These are phyloP conservation scores for Aspergillus fructus DNA, from an alignment of 2,329 filamentous ascomycete genomes.

Conservation along the genomic window DNA sequence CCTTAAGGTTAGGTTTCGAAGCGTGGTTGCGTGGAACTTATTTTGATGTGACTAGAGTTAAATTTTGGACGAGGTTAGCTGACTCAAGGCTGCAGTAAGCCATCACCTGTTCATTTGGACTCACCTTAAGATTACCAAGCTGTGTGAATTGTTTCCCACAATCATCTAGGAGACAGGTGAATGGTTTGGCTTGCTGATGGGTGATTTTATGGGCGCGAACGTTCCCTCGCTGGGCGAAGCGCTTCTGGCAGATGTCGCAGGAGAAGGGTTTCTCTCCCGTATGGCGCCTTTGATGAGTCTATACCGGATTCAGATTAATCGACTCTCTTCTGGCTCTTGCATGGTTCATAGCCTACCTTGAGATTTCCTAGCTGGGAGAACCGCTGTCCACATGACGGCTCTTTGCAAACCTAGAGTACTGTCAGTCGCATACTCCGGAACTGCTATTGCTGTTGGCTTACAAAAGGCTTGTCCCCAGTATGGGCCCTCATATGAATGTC, in stretches of 20 bases:
- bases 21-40: conserved; percentile 79
- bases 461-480: conserved; percentile 86
- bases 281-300: conserved; percentile 86
- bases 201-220: conserved; percentile 80
- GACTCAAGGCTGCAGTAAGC: neutral
- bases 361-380: conserved; percentile 92
- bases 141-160: conserved; percentile 89
- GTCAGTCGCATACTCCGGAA: neutral
- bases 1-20: conserved; percentile 67
- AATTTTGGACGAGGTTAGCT: neutral
- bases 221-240: conserved; percentile 83
- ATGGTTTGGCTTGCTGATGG: conserved; percentile 75
- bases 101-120: neutral
- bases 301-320: neutral
- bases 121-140: conserved; percentile 85
- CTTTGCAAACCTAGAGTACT: conserved; percentile 61
- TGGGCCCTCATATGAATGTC: conserved; percentile 87
- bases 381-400: conserved; percentile 69
- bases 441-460: conserved; percentile 49
- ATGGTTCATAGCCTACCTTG: conserved; percentile 56
- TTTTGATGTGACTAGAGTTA: conserved; percentile 76
- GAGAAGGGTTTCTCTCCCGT: conserved; percentile 82
- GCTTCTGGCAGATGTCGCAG: conserved; percentile 76
- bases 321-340: neutral
- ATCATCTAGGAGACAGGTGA: conserved; percentile 74